Base-by-base conservation (phyloP, 2,329 filamentous ascomycete genomes). In the Septoria petroselini region DNA sequence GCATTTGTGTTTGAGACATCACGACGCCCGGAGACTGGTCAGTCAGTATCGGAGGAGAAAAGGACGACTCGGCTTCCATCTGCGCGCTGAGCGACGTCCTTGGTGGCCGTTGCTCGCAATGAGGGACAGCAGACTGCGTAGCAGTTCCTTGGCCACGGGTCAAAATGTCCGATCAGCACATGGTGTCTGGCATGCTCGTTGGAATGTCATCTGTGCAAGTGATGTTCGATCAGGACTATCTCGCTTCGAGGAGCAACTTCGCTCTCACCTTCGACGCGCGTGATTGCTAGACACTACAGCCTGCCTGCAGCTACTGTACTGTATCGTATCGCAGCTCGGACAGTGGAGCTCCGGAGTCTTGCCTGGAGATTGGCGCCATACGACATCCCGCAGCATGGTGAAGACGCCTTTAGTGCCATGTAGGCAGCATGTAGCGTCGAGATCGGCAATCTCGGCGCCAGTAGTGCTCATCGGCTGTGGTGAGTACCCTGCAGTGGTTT, bases 371-470 rank as follows among this genome's bases (percentile, higher is more conserved):
- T n/a, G 11, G 17, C 15, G 29, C 17, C 11, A 33, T 33, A n/a
- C 30, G 14, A 15, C 30, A n/a, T 15, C 30, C 12, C 14, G n/a
- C 34, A 43, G 41, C 30, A 29, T 25, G 9, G 41, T 12, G 17
- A 17, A 43, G 17, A 19, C 41, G 15, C 31, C 25, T 35, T 23
- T 49, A 23, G 39, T 49, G 29, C 19, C 19, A 12, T 29, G 33
- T 25, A 23, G 21, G 25, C 21, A 31, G n/a, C 7, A 12, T 11
- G 25, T 50, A 35, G 27, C 25, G 18, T 30, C 23, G 18, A 33
- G 48, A 45, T 50, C 41, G 48, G 48, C 48, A 50, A 50, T 50
- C 48, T 45, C 48, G 41, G 48, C 21, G 40, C 21, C 14, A n/a
- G 27, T 34, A 42, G 30, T 34, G 29, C 41, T 23, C 27, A 19